Base-by-base conservation (phyloP, 2,329 filamentous ascomycete genomes). In the Whalleya microplaca region DNA sequence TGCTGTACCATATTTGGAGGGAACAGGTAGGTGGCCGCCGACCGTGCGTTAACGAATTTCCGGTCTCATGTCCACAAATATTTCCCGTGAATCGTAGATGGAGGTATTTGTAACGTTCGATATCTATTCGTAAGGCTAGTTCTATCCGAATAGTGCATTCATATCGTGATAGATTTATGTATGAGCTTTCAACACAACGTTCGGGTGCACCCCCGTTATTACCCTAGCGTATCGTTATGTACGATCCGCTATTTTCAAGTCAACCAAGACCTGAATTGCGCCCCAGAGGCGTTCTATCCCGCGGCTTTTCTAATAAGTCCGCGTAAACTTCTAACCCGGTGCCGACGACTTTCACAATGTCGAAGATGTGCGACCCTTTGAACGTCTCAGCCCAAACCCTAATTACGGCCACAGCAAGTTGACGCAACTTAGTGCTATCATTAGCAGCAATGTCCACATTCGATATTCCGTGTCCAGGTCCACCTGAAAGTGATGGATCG, bases 301-400 rank as follows among this genome's bases (percentile, higher is more conserved):
- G 73, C 4, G 79, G 78, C 69, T 84, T 85, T 66, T 84, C 82
- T 32, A 85, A 70, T 56, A 84, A 65, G 53, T 84, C 80, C 1
- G 82, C 83, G 63, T 85, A 86, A 3, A 78, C 77, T 53, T 86
- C 83, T 48, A 87, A 66, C 16, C 81, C 82, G 16, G 76, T 74
- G 0, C 82, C 83, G 75, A 87, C 84, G 2, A 82, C 78, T 64
- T 80, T 80, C 42, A 86, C 78, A 56, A 85, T 78, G 55, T 86
- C 83, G 63, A 86, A 86, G 6, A 86, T 81, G 63, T 86, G 83
- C 10, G 79, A 79, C 10, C 83, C 84, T 59, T 84, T 84, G 68
- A 86, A 86, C 1, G 83, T 82, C 66, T 85, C 83, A 0, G 83
- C 82, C 84, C 84, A 86, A 1, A 87, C 75, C 32, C 82, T 76